Conservation (phyloP, 2,329 filamentous ascomycete genomes). For the Sphaerulina populicola region DNA sequence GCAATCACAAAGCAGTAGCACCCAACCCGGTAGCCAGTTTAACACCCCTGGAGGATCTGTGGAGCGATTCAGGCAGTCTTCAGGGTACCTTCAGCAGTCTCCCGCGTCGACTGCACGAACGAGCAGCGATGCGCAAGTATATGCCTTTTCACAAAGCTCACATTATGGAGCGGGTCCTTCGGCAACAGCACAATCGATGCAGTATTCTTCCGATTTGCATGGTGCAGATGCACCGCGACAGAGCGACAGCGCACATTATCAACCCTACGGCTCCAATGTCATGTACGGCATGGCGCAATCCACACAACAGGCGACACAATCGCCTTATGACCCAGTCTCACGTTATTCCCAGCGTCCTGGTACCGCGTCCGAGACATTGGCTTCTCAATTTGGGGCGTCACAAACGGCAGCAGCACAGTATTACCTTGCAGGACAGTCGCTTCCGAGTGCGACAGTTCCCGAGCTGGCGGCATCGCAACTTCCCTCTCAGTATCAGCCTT, state of each 20-base stretch:
- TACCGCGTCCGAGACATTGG: constrained; percentile 68
- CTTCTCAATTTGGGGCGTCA: constrained; percentile 58
- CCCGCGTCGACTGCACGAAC: constrained; percentile 36
- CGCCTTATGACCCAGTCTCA: constrained; percentile 63
- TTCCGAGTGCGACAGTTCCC: constrained; percentile 52
- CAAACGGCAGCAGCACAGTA: constrained; percentile 52
- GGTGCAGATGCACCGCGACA: constrained; percentile 52
- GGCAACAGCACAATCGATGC: constrained; percentile 43
- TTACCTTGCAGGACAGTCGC: constrained; percentile 55
- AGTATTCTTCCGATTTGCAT: constrained; percentile 41
- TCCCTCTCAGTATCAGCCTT: constrained; percentile 54
- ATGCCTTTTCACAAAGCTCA: constrained; percentile 50
- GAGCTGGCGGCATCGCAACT: constrained; percentile 53
- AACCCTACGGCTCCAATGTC: constrained; percentile 48
- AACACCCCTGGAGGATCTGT: constrained; percentile 39
- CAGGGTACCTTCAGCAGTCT: constrained; percentile 37
- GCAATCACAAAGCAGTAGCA: constrained; percentile 22
- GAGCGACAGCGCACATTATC: constrained; percentile 43
- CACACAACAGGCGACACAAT: constrained; percentile 48
- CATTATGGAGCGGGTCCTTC: constrained; percentile 51
- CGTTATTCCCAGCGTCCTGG: constrained; percentile 69
- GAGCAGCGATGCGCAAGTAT: constrained; percentile 35
- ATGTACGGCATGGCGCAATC: constrained; percentile 68
- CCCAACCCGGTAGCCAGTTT: constrained; percentile 36
- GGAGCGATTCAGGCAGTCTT: constrained; percentile 44